Evolutionary conservation across 306 rosid species (phyloP).

Genomic region (Psophocarpus tetragonolobus): DNA sequence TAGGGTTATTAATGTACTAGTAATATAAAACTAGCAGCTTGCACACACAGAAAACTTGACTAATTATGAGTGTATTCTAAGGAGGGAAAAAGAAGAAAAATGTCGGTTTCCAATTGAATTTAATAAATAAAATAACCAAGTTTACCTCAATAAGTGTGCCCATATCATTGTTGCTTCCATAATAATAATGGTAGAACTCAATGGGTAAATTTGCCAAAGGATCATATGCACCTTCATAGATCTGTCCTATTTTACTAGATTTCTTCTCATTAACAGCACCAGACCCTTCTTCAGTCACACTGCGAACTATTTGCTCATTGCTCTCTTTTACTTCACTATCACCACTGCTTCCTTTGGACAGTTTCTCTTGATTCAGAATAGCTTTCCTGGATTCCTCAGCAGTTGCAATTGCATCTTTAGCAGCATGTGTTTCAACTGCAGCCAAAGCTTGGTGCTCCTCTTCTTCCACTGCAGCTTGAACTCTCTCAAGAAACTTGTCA

Average conservation of each 20-base stretch:
- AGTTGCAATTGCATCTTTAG: constrained; percentile 83
- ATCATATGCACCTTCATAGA: constrained; percentile 55
- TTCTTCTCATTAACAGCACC: constrained; percentile 45
- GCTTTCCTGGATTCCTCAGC: constrained; percentile 79
- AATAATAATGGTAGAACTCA: constrained; percentile 94
- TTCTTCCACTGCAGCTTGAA: constrained; percentile 86
- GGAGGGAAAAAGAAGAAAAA: not conserved
- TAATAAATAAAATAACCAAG: constrained; percentile 4
- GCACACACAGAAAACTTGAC: not conserved
- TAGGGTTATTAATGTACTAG: not conserved
- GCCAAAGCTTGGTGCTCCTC: constrained; percentile 90
- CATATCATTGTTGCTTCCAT: constrained; percentile 84
- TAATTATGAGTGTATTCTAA: not conserved
- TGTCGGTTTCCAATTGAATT: not conserved
- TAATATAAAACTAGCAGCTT: constrained; percentile 17
- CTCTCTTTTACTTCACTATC: constrained; percentile 35
- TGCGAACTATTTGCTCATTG: constrained; percentile 32
- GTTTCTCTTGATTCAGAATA: constrained; percentile 41
- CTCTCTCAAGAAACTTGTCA: constrained; percentile 78
- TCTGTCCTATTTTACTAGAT: constrained; percentile 51
- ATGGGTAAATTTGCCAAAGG: constrained; percentile 71
- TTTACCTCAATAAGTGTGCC: constrained; percentile 91
- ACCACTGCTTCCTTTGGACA: constrained; percentile 42
- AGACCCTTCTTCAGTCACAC: constrained; percentile 38
- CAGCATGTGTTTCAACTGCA: constrained; percentile 82